phyloP scores from a whole-genome alignment of 768 basidiomycete genomes.

The Leucocoprinus birnbaumii region DNA sequence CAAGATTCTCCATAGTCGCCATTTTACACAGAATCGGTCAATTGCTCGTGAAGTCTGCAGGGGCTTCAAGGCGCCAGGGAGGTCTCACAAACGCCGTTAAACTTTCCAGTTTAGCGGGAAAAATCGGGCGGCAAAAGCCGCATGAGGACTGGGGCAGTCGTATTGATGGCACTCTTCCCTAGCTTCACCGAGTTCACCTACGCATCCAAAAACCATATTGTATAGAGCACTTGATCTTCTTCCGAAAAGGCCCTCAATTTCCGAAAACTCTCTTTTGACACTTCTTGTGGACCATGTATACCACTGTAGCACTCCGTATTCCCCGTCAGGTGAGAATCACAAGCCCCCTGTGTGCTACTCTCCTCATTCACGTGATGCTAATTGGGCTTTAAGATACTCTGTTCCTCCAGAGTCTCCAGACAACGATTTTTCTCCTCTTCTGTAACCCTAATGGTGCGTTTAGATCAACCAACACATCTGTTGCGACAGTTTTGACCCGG shows the following conservation, averaged over 20 bases:
- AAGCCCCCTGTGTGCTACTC: conserved; percentile 1
- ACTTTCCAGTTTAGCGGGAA: conserved; percentile 9
- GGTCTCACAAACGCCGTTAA: no score
- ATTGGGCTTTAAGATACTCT: conserved; percentile 22
- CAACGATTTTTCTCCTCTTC: conserved; percentile 32
- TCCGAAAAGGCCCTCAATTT: not conserved
- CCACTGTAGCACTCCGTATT: conserved; percentile 9
- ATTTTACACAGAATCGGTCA: no score
- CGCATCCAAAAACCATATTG: not conserved
- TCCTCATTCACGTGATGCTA: conserved; percentile 29
- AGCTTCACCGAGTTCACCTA: not conserved
- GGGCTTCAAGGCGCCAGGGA: no score
- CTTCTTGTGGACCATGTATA: conserved; percentile 2
- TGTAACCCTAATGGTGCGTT: conserved; percentile 25
- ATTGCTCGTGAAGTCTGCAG: no score
- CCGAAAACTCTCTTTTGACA: not conserved
- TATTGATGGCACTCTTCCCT: conserved; percentile 1
- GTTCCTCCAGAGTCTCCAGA: conserved; percentile 16
- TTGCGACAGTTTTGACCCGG: not conserved
- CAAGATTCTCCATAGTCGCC: no score
- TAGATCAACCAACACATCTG: no score
- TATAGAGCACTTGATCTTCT: not conserved
- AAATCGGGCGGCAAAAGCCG: conserved; percentile 25
- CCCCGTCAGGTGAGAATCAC: conserved; percentile 10
- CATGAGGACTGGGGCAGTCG: not conserved